Evolutionary conservation across 139 green algal species (phyloP).

Genomic region (Prasinococcaceae sp.): DNA sequence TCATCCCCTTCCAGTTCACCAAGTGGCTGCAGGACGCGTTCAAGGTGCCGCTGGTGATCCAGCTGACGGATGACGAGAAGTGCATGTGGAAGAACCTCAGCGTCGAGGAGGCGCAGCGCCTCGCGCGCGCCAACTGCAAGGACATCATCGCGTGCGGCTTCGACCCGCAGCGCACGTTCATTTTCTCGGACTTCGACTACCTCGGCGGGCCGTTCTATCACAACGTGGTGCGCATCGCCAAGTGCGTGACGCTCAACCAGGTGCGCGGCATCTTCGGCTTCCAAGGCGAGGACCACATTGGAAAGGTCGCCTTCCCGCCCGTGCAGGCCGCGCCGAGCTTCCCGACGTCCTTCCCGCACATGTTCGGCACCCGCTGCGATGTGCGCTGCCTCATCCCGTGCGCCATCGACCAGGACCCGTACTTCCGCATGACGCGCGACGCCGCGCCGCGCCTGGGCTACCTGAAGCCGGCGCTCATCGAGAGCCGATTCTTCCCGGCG

Average conservation of each 20-base stretch:
- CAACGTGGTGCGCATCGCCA: slow-evolving; percentile 76
- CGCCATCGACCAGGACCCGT: slow-evolving; percentile 94
- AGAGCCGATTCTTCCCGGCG: slow-evolving; percentile 86
- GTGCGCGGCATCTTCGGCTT: slow-evolving; percentile 77
- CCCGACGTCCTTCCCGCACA: slow-evolving; percentile 85
- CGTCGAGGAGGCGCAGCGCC: slow-evolving; percentile 57
- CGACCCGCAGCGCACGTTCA: slow-evolving; percentile 85
- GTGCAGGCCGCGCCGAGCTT: slow-evolving; percentile 85
- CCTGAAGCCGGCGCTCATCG: slow-evolving; percentile 77
- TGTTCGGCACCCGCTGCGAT: slow-evolving; percentile 67
- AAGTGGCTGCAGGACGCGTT: slow-evolving; percentile 68
- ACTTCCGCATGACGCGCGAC: slow-evolving; percentile 89
- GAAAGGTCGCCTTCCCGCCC: slow-evolving; percentile 89
- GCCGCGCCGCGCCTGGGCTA: slow-evolving; percentile 69
- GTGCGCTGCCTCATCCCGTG: slow-evolving; percentile 88
- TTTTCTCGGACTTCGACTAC: slow-evolving; percentile 96
- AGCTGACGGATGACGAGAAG: slow-evolving; percentile 89
- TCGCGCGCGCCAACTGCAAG: slow-evolving; percentile 83
- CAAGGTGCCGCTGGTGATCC: slow-evolving; percentile 91
- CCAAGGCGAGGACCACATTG: slow-evolving; percentile 74
- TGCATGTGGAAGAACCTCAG: slow-evolving; percentile 61
- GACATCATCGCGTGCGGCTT: slow-evolving; percentile 99
- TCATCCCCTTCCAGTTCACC: slow-evolving; percentile 94
- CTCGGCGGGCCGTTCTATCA: slow-evolving; percentile 73
- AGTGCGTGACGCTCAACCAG: slow-evolving; percentile 83